Percentiles rank a stretch among this genome's conserved stretches.
Evolutionary conservation across 2,329 filamentous ascomycete species (phyloP).

Genomic region (Sarocladium brachiariae): DNA sequence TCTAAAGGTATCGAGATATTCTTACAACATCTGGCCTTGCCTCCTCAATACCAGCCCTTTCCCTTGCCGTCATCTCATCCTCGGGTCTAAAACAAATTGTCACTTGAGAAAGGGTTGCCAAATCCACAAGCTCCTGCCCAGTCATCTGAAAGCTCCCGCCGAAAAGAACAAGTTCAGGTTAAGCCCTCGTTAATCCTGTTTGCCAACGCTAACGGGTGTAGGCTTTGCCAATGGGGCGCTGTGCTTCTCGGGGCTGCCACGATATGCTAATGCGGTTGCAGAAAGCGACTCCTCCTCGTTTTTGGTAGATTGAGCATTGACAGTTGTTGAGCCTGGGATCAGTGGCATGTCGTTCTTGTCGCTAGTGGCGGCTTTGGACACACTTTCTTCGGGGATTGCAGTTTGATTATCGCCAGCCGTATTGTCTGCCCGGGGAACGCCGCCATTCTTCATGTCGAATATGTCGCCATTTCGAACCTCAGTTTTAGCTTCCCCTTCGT

Average conservation of each 20-base stretch:
- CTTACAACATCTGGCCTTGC: no score
- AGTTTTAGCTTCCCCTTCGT: neutral
- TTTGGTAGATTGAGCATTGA: neutral
- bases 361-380: neutral
- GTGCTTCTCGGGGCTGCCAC: constrained; percentile 55
- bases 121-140: constrained; percentile 14
- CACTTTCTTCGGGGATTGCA: neutral
- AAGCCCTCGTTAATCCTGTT: constrained; percentile 19
- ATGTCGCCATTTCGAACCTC: neutral
- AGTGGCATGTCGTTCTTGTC: constrained; percentile 8
- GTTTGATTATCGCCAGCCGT: neutral
- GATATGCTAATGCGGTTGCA: constrained; percentile 47
- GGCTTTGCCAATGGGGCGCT: constrained; percentile 24
- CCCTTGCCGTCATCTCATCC: neutral
- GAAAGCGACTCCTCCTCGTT: constrained; percentile 22
- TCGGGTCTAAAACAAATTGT: neutral
- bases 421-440: neutral
- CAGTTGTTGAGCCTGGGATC: neutral
- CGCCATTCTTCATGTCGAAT: neutral
- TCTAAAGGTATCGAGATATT: constrained; percentile 3
- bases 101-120: neutral
- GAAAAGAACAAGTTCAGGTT: constrained; percentile 14
- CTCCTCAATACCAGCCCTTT: neutral
- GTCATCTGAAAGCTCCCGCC: constrained; percentile 20
- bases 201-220: constrained; percentile 24